Conservation (phyloP, 2,329 filamentous ascomycete genomes). For the Phaeosphaeria sp. region DNA sequence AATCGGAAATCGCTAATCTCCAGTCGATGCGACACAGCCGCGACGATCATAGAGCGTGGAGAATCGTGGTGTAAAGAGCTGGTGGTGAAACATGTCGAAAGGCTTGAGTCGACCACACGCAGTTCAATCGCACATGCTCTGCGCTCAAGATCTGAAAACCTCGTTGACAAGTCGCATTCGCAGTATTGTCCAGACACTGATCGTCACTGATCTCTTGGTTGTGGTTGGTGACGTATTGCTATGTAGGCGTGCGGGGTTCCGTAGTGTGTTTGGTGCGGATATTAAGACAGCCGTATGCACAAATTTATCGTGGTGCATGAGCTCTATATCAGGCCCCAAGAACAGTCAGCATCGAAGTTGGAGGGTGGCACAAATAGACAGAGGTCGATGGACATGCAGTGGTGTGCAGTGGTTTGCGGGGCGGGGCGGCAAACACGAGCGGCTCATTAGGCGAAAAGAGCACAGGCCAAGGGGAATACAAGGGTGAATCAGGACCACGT, state of each 20-base stretch:
- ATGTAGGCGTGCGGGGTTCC: not conserved
- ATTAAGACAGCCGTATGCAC: not conserved
- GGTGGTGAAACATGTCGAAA: not conserved
- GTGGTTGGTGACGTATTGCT: not conserved
- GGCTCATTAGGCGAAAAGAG: not conserved
- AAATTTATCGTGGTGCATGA: not conserved
- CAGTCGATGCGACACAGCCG: too few species aligned
- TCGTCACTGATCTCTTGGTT: too few species aligned
- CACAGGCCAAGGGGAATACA: slow-evolving; percentile 1
- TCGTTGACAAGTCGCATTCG: not conserved
- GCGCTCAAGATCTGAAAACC: too few species aligned
- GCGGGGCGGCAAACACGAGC: not conserved
- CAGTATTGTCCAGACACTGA: too few species aligned
- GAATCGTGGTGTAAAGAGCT: not conserved
- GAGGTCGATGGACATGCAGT: not conserved
- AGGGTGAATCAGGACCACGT: slow-evolving; percentile 2
- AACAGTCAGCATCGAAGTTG: not conserved
- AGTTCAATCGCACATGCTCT: too few species aligned
- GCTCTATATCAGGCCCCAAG: not conserved
- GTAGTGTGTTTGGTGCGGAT: not conserved
- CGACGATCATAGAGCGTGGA: too few species aligned
- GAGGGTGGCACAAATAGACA: not conserved
- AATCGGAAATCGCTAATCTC: too few species aligned
- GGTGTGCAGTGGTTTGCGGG: not conserved
- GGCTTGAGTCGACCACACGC: not conserved